phyloP scores from a whole-genome alignment of 148 eudicot species.

The Bassia scoparia region DNA sequence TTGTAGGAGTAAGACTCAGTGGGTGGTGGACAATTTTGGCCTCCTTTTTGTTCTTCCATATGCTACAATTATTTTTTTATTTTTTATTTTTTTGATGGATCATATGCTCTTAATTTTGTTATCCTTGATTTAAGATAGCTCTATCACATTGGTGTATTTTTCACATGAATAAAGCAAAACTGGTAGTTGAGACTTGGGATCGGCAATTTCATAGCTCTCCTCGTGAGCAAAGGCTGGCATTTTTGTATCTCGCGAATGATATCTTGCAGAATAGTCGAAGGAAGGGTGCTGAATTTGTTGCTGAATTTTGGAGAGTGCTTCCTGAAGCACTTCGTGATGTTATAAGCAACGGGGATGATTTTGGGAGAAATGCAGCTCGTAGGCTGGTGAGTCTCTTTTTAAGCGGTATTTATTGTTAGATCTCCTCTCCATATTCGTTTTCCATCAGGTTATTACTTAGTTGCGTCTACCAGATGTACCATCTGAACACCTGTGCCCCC shows the following conservation, averaged over 20 bases:
- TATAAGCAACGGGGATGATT: conserved; percentile 70
- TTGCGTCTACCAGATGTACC: background rate
- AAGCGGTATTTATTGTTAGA: background rate
- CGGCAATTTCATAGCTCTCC: conserved; percentile 76
- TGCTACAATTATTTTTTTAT: conserved; percentile 17
- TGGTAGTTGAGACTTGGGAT: conserved; percentile 90
- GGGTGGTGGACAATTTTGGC: too few relatives aligned
- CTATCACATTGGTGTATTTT: conserved; percentile 97
- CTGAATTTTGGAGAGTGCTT: conserved; percentile 79
- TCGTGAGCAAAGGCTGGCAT: conserved; percentile 70
- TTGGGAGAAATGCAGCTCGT: conserved; percentile 62
- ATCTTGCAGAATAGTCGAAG: conserved; percentile 70
- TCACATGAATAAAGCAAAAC: conserved; percentile 89
- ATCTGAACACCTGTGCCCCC: too few relatives aligned
- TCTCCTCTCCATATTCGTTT: background rate
- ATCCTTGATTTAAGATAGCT: conserved; percentile 69
- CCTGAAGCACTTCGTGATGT: conserved; percentile 68
- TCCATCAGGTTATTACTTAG: background rate
- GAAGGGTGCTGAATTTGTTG: conserved; percentile 68
- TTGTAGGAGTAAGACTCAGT: too few relatives aligned
- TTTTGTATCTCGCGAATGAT: conserved; percentile 82
- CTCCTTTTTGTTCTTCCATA: background rate
- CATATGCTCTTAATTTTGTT: too few relatives aligned
- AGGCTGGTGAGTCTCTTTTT: conserved; percentile 60
- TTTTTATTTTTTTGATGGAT: too few relatives aligned